These are phyloP conservation scores for Fusarium verrucosum DNA, from an alignment of 2,329 filamentous ascomycete species.

Conservation along the genomic window DNA sequence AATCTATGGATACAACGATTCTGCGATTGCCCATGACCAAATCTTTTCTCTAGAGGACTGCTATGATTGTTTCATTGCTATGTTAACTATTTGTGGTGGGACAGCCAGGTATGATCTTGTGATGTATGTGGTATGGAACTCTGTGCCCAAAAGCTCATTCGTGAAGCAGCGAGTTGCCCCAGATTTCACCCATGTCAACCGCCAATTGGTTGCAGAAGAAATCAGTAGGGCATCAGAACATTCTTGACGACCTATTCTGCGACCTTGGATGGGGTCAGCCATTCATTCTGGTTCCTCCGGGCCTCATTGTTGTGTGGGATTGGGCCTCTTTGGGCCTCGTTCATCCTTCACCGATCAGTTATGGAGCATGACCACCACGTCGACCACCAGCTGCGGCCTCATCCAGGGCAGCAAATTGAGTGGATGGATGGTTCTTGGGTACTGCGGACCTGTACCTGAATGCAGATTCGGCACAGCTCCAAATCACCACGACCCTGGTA, in stretches of 20 bases:
- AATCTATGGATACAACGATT: slow-evolving; percentile 64
- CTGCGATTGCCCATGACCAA: slow-evolving; percentile 49
- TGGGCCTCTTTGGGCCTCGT: slow-evolving; percentile 25
- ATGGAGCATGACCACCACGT: slow-evolving; percentile 33
- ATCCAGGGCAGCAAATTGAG: slow-evolving; percentile 15
- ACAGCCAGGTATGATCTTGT: slow-evolving; percentile 26
- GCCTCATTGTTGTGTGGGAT: slow-evolving; percentile 30
- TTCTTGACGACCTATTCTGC: slow-evolving; percentile 30
- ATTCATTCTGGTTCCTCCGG: slow-evolving; percentile 24
- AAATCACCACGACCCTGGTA: slow-evolving; percentile 26
- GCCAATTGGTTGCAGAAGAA: slow-evolving; percentile 24
- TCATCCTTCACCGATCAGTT: slow-evolving; percentile 29
- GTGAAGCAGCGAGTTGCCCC: slow-evolving; percentile 29
- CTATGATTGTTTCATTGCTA: slow-evolving; percentile 34
- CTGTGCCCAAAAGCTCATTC: slow-evolving; percentile 16
- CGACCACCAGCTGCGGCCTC: slow-evolving; percentile 17
- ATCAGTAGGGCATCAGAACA: slow-evolving; percentile 28
- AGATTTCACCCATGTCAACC: slow-evolving; percentile 25
- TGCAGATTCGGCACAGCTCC: slow-evolving; percentile 18
- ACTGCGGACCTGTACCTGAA: slow-evolving; percentile 29
- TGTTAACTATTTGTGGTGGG: slow-evolving; percentile 34
- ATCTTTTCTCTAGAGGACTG: slow-evolving; percentile 22
- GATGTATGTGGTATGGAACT: slow-evolving; percentile 17
- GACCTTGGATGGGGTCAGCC: slow-evolving; percentile 19
- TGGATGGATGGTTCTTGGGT: slow-evolving; percentile 16